These are phyloP conservation scores for Dendrobium nobile DNA, from an alignment of 106 monocot genomes.

Conservation along the genomic window DNA sequence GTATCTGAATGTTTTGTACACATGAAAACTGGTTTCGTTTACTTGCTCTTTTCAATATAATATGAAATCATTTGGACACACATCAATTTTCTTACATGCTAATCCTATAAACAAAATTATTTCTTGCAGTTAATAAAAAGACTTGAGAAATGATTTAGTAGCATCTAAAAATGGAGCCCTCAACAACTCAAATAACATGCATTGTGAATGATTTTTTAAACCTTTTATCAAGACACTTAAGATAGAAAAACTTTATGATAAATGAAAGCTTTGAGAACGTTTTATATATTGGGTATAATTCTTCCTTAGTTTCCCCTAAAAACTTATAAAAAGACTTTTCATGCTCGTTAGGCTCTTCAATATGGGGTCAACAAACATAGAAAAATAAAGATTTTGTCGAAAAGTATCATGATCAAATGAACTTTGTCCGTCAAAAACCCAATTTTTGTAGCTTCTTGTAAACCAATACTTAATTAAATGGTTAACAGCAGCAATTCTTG, in stretches of 20 bases:
- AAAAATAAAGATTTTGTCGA: no score
- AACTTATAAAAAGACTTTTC: background rate
- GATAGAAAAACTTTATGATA: background rate
- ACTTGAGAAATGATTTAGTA: background rate
- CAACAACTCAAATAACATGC: background rate
- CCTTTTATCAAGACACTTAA: conserved; percentile 1
- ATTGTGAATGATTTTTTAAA: background rate
- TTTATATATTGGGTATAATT: background rate
- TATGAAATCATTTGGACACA: background rate
- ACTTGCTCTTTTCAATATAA: background rate
- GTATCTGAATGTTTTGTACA: background rate
- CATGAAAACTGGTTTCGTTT: background rate
- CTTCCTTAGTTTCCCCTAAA: background rate
- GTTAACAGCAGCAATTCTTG: no score
- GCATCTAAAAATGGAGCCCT: background rate
- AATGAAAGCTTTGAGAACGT: conserved; percentile 8
- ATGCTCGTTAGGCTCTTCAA: background rate
- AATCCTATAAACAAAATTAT: background rate
- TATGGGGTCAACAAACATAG: no score
- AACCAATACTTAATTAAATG: no score
- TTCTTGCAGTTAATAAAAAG: background rate
- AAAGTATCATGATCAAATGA: no score
- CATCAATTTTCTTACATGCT: background rate
- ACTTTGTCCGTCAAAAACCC: no score
- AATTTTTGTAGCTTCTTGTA: no score